Evolutionary conservation across 2,329 filamentous ascomycete species (phyloP), one percentile per base, ranked within the genome.

Genomic region (Colletotrichum sp.): DNA sequence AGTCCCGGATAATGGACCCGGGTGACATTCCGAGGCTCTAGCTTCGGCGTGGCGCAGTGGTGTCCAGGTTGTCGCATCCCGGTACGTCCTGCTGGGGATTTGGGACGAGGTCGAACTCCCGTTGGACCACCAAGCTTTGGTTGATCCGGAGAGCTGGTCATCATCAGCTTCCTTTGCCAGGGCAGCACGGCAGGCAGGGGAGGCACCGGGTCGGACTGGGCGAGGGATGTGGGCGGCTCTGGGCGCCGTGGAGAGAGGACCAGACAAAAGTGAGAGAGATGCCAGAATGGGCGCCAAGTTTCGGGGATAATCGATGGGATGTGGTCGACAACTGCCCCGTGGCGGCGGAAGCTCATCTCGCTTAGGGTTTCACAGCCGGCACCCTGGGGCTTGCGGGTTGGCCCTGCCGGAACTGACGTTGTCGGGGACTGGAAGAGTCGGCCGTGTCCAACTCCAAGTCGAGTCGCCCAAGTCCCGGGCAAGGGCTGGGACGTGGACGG

Each of bases 281-380:
- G 55, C 61, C 72, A 67, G n/a, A 67, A 72, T 60, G n/a, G 72
- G 61, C 60, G 36, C 57, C 28, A 30, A 55, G 34, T 57, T 52
- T 72, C 67, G 68, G 30, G 36, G 70, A 74, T 74, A 30, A 60
- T 61, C 55, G 48, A 69, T 38, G 74, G 64, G 58, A 74, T 74
- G 73, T 30, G 74, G 34, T 67, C 65, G 69, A 26, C 18, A 26
- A 48, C 18, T 77, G 73, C 71, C 66, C 76, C 71, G 73, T 61
- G 76, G 73, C 65, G 67, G 72, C 75, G 67, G 75, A 15, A 74
- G 72, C 64, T 77, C 71, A 78, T 78, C 71, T 78, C 77, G 77
- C 75, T 78, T 78, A 72, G 48, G 72, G 74, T 71, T 76, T 76
- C 74, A 67, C 71, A 70, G 67, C 71, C 67, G 66, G 61, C 71